Conservation (phyloP, 2,329 filamentous ascomycete genomes). For the Ophiostoma sp. region DNA sequence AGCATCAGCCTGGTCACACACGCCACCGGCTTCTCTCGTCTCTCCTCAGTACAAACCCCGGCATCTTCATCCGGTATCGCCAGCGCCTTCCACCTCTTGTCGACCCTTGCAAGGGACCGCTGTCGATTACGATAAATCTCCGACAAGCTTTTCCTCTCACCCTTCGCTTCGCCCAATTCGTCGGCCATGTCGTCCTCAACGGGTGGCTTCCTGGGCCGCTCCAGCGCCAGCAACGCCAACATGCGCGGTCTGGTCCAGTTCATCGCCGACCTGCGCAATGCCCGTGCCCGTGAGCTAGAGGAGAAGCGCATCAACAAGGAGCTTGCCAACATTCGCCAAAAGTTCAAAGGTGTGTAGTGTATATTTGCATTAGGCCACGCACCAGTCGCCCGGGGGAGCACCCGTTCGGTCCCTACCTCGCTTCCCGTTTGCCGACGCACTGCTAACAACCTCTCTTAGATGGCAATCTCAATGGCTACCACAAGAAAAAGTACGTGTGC, state of each 20-base stretch:
- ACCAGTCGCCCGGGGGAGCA: background rate
- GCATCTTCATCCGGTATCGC: background rate
- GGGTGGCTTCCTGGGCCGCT: constrained; percentile 60
- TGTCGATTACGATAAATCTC: background rate
- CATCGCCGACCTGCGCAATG: constrained; percentile 93
- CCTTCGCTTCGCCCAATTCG: background rate
- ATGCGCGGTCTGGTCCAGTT: constrained; percentile 91
- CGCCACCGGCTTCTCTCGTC: background rate
- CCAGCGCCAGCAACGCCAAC: constrained; percentile 59
- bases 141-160: background rate
- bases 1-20: background rate
- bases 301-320: constrained; percentile 99
- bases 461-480: constrained; percentile 87
- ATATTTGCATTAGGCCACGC: background rate
- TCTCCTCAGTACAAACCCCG: background rate
- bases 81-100: background rate
- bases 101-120: constrained; percentile 12
- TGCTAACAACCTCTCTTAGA: constrained; percentile 42
- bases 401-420: background rate
- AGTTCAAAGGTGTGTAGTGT: constrained; percentile 70
- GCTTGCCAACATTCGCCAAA: constrained; percentile 95
- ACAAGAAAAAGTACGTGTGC: constrained; percentile 99
- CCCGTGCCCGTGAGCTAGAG: constrained; percentile 87
- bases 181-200: constrained; percentile 50
- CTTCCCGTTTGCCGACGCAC: background rate